Conservation (phyloP, 805 yeast genomes). For the Monosporozyma yasuniensis region DNA sequence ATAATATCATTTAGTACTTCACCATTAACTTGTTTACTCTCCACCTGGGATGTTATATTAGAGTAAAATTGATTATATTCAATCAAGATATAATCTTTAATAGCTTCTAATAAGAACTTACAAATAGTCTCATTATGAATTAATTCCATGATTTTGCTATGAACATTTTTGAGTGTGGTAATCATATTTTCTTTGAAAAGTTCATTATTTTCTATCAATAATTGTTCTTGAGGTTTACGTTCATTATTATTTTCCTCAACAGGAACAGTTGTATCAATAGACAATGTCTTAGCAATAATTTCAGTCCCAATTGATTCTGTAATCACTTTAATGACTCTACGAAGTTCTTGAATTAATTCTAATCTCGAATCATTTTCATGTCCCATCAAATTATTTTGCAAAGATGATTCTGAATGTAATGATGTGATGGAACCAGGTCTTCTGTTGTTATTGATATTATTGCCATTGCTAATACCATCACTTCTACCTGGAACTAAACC, state of each 20-base stretch:
- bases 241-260: slow-evolving; percentile 10
- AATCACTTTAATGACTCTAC: slow-evolving; percentile 60
- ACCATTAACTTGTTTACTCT: slow-evolving; percentile 13
- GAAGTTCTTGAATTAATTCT: slow-evolving; percentile 66
- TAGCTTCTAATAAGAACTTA: slow-evolving; percentile 50
- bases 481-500: slow-evolving; percentile 7
- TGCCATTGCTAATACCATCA: not conserved
- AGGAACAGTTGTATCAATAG: not conserved
- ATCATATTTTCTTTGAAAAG: slow-evolving; percentile 43
- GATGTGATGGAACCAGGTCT: not conserved
- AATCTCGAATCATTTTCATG: slow-evolving; percentile 54
- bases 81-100: slow-evolving; percentile 50
- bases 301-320: slow-evolving; percentile 47
- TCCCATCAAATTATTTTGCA: not conserved
- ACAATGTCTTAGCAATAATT: slow-evolving; percentile 28
- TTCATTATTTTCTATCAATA: slow-evolving; percentile 20
- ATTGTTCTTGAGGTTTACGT: slow-evolving; percentile 17
- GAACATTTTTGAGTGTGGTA: slow-evolving; percentile 47
- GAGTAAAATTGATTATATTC: slow-evolving; percentile 46
- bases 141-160: slow-evolving; percentile 43
- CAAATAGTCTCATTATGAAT: slow-evolving; percentile 47
- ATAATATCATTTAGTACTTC: slow-evolving; percentile 4
- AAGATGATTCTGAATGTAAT: not conserved
- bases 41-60: slow-evolving; percentile 11
- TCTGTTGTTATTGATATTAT: not conserved